Conservation (phyloP, 179 eudicot genomes). For the Beta lomatogona region DNA sequence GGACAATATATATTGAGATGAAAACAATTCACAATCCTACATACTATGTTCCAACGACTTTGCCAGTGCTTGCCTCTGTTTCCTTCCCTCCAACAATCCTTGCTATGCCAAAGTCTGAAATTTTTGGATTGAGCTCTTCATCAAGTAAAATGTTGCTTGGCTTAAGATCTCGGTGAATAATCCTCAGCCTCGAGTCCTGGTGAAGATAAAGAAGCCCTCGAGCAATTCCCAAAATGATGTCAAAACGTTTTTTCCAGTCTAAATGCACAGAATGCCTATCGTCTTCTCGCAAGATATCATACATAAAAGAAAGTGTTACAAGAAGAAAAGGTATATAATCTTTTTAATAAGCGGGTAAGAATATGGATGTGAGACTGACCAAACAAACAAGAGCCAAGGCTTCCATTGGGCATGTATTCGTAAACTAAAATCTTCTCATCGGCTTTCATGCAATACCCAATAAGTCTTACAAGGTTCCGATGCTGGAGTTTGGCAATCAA, state of each 20-base stretch:
- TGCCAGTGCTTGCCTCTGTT: slow-evolving; percentile 28
- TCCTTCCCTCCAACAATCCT: slow-evolving; percentile 38
- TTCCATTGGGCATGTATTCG: no score
- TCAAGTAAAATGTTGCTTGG: slow-evolving; percentile 40
- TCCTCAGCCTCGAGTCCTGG: slow-evolving; percentile 35
- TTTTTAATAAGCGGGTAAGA: not conserved
- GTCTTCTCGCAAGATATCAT: slow-evolving; percentile 16
- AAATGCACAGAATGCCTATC: slow-evolving; percentile 14
- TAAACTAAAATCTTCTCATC: no score
- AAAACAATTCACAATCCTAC: not conserved
- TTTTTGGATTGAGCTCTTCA: slow-evolving; percentile 33
- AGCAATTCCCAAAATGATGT: slow-evolving; percentile 29
- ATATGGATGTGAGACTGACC: no score
- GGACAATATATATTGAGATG: not conserved
- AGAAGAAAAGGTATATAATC: not conserved
- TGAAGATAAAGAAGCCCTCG: slow-evolving; percentile 34
- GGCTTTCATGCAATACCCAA: no score
- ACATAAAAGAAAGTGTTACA: not conserved
- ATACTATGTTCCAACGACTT: slow-evolving; percentile 35
- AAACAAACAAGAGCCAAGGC: no score
- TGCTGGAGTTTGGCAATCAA: no score
- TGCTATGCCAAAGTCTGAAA: slow-evolving; percentile 39
- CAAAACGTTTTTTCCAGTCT: slow-evolving; percentile 33
- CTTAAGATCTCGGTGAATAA: slow-evolving; percentile 35
- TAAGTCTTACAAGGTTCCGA: no score